phyloP scores from a whole-genome alignment of 2,329 filamentous ascomycete genomes.

The Colletotrichum sp. region DNA sequence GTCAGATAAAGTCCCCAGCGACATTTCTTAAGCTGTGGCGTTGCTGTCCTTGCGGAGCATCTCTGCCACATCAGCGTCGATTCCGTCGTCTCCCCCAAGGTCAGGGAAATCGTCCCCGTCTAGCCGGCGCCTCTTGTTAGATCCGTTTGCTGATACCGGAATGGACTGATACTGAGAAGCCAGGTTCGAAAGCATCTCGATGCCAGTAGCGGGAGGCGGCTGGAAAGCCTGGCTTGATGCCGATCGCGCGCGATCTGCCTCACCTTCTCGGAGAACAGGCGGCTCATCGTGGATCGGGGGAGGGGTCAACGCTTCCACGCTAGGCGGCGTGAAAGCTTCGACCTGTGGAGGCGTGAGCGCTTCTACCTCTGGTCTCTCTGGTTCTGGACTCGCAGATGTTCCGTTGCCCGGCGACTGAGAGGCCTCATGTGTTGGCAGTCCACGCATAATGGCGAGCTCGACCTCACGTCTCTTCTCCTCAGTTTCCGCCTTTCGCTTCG shows the following conservation, averaged over 20 bases:
- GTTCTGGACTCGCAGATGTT: constrained; percentile 48
- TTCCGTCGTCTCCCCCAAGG: constrained; percentile 58
- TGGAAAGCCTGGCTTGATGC: constrained; percentile 24
- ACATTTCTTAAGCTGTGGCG: constrained; percentile 3
- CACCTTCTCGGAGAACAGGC: constrained; percentile 24
- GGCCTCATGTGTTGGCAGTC: constrained; percentile 66
- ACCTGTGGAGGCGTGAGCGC: constrained; percentile 82
- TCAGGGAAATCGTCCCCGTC: constrained; percentile 59
- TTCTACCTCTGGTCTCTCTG: constrained; percentile 80
- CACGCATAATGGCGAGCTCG: constrained; percentile 89
- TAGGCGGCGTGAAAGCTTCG: constrained; percentile 40
- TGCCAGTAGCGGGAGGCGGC: constrained; percentile 31
- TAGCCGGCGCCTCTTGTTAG: constrained; percentile 62
- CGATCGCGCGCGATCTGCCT: constrained; percentile 18
- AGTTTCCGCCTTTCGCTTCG: constrained; percentile 71
- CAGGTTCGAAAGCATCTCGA: constrained; percentile 45
- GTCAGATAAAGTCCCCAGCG: background rate
- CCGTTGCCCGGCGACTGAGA: constrained; percentile 53
- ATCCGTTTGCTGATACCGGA: constrained; percentile 54
- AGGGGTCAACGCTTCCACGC: constrained; percentile 27
- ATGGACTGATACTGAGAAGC: constrained; percentile 54
- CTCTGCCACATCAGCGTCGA: constrained; percentile 62
- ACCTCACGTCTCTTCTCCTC: constrained; percentile 87
- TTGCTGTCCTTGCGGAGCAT: constrained; percentile 53
- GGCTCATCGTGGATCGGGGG: constrained; percentile 24